Evolutionary conservation across 1,139 yeast genomes (phyloP), one percentile per base, ranked within the genome.

Genomic region (Suhomyces choctaworum): DNA sequence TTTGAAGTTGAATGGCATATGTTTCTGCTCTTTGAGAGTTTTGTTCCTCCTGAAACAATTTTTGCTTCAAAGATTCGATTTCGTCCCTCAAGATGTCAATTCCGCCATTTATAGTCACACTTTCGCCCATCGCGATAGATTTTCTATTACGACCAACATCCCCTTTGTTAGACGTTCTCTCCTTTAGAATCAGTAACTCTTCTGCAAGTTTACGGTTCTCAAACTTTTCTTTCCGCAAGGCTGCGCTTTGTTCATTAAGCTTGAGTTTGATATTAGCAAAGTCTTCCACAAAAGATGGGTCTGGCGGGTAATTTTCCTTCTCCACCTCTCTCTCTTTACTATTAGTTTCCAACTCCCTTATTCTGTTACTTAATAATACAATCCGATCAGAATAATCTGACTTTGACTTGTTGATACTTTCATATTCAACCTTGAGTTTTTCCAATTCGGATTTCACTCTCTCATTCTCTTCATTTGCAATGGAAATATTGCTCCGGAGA

Each of bases 101-200:
- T 4, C 53, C 58, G 24, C 44, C 49, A 15, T 51, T 46, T 12
- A 45, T 41, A 2, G 47, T 45, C 8, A 50, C 32, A 34, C 55
- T 58, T 34, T 67, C 73, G 2, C 72, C 72, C 16, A 59, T 46
- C 4, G 67, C 67, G 27, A 64, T 41, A 0, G 73, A 65, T 29
- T 64, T 49, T 42, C 46, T 39, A 22, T 25, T 25, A 15, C 7
- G 34, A 16, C 24, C 27, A n/a, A 51, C 42, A 26, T 51, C 56
- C 14, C 39, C 46, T 33, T 50, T 34, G 35, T 34, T 45, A 34
- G 42, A 46, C 22, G 64, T 53, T 35, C 71, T 57, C 23, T 54
- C 72, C 45, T 80, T 83, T 9, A 83, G 57, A 46, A 81, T 61
- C 22, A 71, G 67, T 36, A 82, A 49, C 41, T 82, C 87, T 33